Percentiles rank a stretch among this genome's conserved stretches.
Evolutionary conservation across 371 early-diverging fungal species (phyloP).

Genomic region (Dichotomocladium elegans): DNA sequence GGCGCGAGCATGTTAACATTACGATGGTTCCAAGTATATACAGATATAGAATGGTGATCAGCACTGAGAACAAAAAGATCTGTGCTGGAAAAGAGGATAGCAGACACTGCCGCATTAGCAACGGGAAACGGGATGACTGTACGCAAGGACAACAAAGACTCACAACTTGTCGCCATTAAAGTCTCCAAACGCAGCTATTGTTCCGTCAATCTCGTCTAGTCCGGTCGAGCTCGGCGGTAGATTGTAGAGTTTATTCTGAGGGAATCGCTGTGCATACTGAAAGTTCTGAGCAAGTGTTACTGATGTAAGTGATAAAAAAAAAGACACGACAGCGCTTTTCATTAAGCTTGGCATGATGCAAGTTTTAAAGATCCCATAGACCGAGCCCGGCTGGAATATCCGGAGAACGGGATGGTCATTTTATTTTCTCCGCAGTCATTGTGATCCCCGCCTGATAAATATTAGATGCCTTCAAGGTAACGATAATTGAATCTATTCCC

Average conservation of each 20-base stretch:
- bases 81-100: conserved; percentile 43
- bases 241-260: conserved; percentile 36
- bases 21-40: conserved; percentile 70
- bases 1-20: background rate
- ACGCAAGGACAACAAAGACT: background rate
- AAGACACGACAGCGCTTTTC: background rate
- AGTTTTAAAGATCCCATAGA: too few species aligned
- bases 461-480: conserved; percentile 84
- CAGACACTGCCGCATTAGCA: background rate
- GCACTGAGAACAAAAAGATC: conserved; percentile 70
- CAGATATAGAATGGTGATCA: conserved; percentile 59
- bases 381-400: too few species aligned
- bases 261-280: conserved; percentile 39
- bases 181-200: conserved; percentile 81
- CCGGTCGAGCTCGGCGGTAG: conserved; percentile 40
- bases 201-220: conserved; percentile 63
- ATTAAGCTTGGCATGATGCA: background rate
- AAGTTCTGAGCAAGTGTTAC: conserved; percentile 22
- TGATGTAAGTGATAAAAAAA: conserved; percentile 4
- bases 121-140: too few species aligned
- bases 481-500: conserved; percentile 74
- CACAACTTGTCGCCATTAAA: conserved; percentile 82
- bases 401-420: too few species aligned
- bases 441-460: too few species aligned
- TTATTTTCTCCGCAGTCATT: too few species aligned